phyloP scores from a whole-genome alignment of 306 rosid species.

The Glycine latifolia region DNA sequence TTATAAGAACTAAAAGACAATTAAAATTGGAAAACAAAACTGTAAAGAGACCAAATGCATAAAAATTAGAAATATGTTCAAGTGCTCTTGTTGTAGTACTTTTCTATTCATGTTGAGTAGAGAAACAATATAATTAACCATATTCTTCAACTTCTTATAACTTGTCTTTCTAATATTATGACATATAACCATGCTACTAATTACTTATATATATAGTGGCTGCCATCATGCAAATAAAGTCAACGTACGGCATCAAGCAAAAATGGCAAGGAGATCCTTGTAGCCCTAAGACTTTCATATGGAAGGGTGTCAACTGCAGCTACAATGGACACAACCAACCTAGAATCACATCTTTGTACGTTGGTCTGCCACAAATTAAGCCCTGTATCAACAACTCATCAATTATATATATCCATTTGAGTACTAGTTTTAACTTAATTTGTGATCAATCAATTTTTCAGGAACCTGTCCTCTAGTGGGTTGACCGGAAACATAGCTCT shows the following conservation, averaged over 20 bases:
- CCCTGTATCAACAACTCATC: neutral
- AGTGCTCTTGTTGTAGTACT: too few relatives aligned
- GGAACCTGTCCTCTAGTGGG: neutral
- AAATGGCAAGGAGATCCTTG: neutral
- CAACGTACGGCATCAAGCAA: neutral
- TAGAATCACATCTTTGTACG: constrained; percentile 4
- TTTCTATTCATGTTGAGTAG: too few relatives aligned
- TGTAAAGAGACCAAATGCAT: too few relatives aligned
- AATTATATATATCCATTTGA: too few relatives aligned
- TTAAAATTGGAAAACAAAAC: too few relatives aligned
- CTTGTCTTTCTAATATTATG: too few relatives aligned
- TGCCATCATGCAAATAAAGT: neutral
- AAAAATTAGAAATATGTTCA: too few relatives aligned
- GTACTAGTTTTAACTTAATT: neutral
- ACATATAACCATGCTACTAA: too few relatives aligned
- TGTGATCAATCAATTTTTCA: neutral
- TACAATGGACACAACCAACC: neutral
- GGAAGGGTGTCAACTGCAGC: neutral
- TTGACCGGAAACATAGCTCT: neutral
- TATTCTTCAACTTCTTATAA: too few relatives aligned
- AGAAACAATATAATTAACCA: too few relatives aligned
- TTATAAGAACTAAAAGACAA: too few relatives aligned
- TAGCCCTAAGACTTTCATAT: neutral
- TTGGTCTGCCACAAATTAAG: neutral
- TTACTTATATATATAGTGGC: too few relatives aligned